A percentile compares a stretch with the other conserved stretches of the same genome.
phyloP scores from a whole-genome alignment of 2,329 filamentous ascomycete species.

The Sporothrix luriei region DNA sequence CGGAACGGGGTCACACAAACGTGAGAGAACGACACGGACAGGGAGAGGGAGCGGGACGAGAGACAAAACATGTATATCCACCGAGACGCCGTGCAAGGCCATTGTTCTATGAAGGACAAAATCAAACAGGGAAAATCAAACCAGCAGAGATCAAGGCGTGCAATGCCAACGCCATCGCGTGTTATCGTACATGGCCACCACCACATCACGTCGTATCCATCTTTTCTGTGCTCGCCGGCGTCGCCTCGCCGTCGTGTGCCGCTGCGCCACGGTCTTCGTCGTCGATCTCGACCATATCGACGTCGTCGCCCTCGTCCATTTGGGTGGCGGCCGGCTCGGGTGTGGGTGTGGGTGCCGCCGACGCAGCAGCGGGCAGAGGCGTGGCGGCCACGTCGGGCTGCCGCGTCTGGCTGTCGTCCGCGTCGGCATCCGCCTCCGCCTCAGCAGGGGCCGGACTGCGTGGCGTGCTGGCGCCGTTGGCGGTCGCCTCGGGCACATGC shows the following conservation, averaged over 20 bases:
- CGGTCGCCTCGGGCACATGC: neutral
- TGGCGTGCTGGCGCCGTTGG: neutral
- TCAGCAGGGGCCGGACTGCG: neutral
- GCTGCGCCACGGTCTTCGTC: neutral
- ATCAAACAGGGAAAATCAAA: neutral
- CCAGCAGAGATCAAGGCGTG: no score
- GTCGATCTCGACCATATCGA: constrained; percentile 59
- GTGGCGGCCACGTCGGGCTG: constrained; percentile 39
- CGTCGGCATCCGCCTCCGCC: neutral
- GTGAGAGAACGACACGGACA: neutral
- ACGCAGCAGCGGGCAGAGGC: constrained; percentile 36
- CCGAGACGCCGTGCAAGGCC: constrained; percentile 13
- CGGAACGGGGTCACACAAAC: neutral
- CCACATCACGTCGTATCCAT: constrained; percentile 63
- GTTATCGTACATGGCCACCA: constrained; percentile 12
- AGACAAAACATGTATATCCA: constrained; percentile 16
- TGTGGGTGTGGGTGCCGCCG: neutral
- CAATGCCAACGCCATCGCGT: neutral
- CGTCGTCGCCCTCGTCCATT: constrained; percentile 53
- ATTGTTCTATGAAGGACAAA: neutral
- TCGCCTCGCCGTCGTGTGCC: neutral
- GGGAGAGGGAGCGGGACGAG: neutral
- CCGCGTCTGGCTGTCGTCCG: neutral
- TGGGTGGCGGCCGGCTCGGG: neutral
- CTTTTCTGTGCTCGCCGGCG: constrained; percentile 45